These are phyloP conservation scores for Pseudogymnoascus sp. DNA, from an alignment of 2,329 filamentous ascomycete genomes.

Conservation along the genomic window DNA sequence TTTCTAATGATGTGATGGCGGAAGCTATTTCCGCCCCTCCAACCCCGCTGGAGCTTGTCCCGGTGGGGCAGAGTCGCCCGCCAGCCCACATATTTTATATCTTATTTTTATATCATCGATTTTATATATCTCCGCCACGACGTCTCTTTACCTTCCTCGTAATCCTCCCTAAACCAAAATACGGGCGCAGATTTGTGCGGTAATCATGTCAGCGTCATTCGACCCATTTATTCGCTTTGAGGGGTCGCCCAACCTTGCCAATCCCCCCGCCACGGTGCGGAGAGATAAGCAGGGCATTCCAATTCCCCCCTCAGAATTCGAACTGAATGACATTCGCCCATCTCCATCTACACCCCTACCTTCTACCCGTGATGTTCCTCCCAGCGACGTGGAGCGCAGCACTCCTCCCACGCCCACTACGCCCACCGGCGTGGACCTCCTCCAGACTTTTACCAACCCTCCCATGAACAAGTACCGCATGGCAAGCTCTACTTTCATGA, in stretches of 20 bases:
- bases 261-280: not conserved
- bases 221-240: not conserved
- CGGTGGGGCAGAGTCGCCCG: not conserved
- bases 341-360: not conserved
- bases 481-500: constrained; percentile 54
- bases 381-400: constrained; percentile 40
- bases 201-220: not conserved
- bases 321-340: not conserved
- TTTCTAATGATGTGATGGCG: not conserved
- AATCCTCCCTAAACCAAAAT: not conserved
- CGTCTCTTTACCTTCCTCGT: not conserved
- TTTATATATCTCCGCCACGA: not conserved
- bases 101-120: not conserved
- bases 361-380: not conserved
- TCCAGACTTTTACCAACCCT: constrained; percentile 51
- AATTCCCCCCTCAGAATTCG: not conserved
- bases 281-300: constrained; percentile 2
- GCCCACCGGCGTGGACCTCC: constrained; percentile 34
- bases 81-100: not conserved
- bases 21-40: not conserved
- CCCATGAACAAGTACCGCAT: constrained; percentile 65
- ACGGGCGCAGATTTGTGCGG: too few relatives aligned
- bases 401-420: constrained; percentile 39
- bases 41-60: not conserved
- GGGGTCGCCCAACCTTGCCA: not conserved